Base-by-base conservation (phyloP, 2,329 filamentous ascomycete genomes). In the Pseudogymnoascus sp. region DNA sequence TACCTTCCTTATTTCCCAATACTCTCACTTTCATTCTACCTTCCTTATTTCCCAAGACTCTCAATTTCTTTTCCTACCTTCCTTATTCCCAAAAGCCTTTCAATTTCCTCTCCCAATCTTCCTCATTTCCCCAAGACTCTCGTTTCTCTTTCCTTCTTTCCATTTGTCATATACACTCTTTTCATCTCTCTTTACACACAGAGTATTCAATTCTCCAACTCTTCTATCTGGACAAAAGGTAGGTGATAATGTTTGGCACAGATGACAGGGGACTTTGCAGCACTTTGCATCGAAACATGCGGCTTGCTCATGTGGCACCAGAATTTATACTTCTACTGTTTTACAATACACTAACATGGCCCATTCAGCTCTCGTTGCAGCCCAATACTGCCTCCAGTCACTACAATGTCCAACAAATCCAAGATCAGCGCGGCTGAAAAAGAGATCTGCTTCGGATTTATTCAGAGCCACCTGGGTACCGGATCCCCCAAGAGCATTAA, bases 351-450 rank as follows among this genome's bases (percentile, higher is more conserved):
- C 50, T 56, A 56, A 56, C 28, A 21, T 56, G 12, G 14, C n/a
- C 14, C 8, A 4, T 12, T 5, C 5, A 56, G 50, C n/a, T 21
- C 25, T 21, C 3, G 4, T 56, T 14, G 3, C n/a, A 56, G 16
- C 1, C 8, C 25, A 33, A 33, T 33, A 14, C 28, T 5, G n/a
- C n/a, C 14, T 56, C 5, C n/a, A 16, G 28, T 18, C 50, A 14
- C 7, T 56, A 21, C 50, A 18, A 56, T 56, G 50, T 33, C 50
- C n/a, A 56, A 33, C 11, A 31, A 56, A 56, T 56, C 50, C n/a
- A 56, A 56, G n/a, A 56, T 56, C 10, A 56, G 50, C 10, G 50
- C 50, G 25, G 50, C 50, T 12, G 50, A 56, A 56, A 56, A 56
- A 10, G 50, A 33, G 50, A 56, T 56, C 25, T 56, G 50, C 50